Conservation (phyloP, 2,329 filamentous ascomycete species). For the Didymellaceae sp. region DNA sequence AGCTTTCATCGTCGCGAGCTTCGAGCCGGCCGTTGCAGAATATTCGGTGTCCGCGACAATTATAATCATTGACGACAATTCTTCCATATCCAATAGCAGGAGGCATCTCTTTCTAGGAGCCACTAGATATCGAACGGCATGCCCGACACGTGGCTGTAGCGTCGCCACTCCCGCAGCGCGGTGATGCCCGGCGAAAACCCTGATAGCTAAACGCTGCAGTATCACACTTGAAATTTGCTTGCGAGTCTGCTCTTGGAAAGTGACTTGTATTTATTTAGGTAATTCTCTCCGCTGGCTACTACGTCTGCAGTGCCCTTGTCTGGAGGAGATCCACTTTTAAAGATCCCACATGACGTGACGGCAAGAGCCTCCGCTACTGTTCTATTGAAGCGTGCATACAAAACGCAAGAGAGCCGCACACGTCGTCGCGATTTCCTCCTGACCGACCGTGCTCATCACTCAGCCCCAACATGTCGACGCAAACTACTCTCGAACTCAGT, state of each 20-base stretch:
- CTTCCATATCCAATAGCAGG: too few species aligned
- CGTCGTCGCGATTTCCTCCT: not conserved
- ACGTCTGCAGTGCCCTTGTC: constrained; percentile 10
- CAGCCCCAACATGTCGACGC: constrained; percentile 5
- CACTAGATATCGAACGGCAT: not conserved
- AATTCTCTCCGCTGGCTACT: constrained; percentile 14
- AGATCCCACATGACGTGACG: constrained; percentile 3
- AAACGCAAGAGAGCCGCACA: not conserved
- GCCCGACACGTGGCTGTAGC: constrained; percentile 2
- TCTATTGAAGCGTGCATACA: not conserved
- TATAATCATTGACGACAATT: too few species aligned
- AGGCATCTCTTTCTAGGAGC: too few species aligned
- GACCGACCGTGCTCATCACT: not conserved
- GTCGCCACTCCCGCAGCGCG: constrained; percentile 6
- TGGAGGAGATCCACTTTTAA: constrained; percentile 11
- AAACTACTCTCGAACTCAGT: constrained; percentile 9
- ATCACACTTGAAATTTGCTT: not conserved
- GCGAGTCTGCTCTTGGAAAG: not conserved
- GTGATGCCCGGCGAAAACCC: constrained; percentile 10
- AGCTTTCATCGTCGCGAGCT: not conserved
- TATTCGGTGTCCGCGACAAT: too few species aligned
- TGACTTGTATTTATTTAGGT: not conserved
- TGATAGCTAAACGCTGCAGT: constrained; percentile 9
- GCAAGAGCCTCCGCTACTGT: constrained; percentile 1
- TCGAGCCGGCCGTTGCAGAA: too few species aligned